Evolutionary conservation across 257 asterid species (phyloP).

Genomic region (Nicotiana tomentosiformis): DNA sequence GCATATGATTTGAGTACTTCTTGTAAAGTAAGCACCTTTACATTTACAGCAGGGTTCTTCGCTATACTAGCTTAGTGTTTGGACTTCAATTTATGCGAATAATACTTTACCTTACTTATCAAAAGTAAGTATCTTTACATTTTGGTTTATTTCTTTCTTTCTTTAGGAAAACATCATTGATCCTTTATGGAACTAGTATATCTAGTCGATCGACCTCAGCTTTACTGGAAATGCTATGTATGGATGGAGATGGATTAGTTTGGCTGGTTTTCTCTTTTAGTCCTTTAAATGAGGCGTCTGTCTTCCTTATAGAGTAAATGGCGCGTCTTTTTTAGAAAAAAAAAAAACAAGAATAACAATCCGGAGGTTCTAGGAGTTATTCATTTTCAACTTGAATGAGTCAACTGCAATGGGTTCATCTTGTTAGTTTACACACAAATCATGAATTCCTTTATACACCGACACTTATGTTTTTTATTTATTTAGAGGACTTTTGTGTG

Average conservation of each 20-base stretch:
- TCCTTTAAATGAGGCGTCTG: background rate
- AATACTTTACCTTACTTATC: no score
- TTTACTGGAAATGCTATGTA: background rate
- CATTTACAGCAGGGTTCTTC: no score
- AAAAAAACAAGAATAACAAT: no score
- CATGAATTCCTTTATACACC: background rate
- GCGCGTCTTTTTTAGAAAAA: no score
- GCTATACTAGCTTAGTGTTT: no score
- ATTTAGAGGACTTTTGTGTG: background rate
- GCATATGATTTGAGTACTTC: conserved; percentile 57
- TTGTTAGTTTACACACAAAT: background rate
- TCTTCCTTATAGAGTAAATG: no score
- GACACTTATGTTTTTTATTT: background rate
- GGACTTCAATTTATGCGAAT: no score
- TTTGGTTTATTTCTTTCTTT: background rate
- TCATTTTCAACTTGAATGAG: background rate
- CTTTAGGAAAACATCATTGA: background rate
- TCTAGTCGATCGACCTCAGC: background rate
- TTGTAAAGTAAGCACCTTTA: conserved; percentile 50
- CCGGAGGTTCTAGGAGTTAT: no score
- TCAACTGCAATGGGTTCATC: background rate
- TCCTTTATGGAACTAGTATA: background rate
- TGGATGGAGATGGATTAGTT: background rate
- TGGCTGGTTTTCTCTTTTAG: background rate
- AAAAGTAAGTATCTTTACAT: conserved; percentile 37